A percentile compares a stretch with the other conserved stretches of the same genome.
Evolutionary conservation across 2,329 filamentous ascomycete genomes (phyloP).

Genomic region (Botryotinia narcissicola): DNA sequence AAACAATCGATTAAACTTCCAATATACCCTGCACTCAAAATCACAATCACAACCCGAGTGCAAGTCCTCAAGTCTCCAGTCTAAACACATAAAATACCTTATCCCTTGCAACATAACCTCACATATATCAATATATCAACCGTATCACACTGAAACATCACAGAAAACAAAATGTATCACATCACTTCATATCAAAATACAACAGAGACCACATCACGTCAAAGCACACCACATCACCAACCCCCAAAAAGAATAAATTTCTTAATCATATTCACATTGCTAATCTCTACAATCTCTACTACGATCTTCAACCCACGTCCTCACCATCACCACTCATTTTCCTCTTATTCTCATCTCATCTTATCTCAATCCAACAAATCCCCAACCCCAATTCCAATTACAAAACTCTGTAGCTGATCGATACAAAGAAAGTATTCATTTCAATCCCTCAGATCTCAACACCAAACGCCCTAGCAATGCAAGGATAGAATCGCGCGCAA

Average conservation of each 20-base stretch:
- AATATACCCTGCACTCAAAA: background rate
- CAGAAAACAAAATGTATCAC: background rate
- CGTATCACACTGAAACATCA: background rate
- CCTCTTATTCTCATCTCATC: background rate
- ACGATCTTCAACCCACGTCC: background rate
- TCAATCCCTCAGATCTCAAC: background rate
- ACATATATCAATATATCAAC: background rate
- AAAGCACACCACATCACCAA: background rate
- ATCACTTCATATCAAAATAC: background rate
- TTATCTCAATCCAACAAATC: background rate
- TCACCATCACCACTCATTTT: background rate
- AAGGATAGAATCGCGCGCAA: background rate
- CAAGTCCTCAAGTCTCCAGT: background rate
- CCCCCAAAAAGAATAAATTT: background rate
- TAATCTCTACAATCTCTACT: background rate
- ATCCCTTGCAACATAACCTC: no score
- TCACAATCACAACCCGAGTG: accelerated
- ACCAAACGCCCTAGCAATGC: background rate
- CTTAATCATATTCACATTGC: background rate
- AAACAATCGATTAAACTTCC: background rate
- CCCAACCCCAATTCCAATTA: background rate
- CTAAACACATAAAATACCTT: no score
- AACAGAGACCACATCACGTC: background rate
- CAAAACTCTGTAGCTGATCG: background rate
- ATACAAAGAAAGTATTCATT: background rate